A percentile compares a stretch with the other conserved stretches of the same genome.
Evolutionary conservation across 345 rosid genomes (phyloP).

Genomic region (Mallotus nudiflorus): DNA sequence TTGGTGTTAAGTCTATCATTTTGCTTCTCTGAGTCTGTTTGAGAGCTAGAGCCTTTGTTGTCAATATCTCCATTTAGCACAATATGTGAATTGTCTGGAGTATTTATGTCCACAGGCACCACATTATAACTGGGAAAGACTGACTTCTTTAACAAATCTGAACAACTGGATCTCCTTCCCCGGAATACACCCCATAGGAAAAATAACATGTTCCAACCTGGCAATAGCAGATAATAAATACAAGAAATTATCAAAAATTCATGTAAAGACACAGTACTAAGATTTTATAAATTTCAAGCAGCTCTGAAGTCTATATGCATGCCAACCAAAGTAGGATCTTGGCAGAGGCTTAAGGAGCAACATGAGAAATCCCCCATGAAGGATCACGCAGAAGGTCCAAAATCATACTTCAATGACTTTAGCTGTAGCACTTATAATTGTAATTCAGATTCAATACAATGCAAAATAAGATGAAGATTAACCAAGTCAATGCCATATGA

Average conservation of each 20-base stretch:
- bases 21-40: slow-evolving; percentile 24
- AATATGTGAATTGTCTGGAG: slow-evolving; percentile 25
- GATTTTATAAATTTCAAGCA: not conserved
- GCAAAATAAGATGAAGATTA: not conserved
- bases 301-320: not conserved
- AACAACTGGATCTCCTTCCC: slow-evolving; percentile 48
- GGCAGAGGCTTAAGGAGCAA: not conserved
- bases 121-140: slow-evolving; percentile 29
- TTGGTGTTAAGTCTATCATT: slow-evolving; percentile 28
- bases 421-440: not conserved
- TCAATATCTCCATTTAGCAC: slow-evolving; percentile 28
- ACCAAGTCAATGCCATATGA: not conserved
- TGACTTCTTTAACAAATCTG: slow-evolving; percentile 39
- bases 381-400: not conserved
- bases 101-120: slow-evolving; percentile 29
- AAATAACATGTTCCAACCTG: slow-evolving; percentile 76
- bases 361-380: not conserved
- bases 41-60: slow-evolving; percentile 33
- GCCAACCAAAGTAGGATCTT: not conserved
- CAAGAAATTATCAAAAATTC: not conserved
- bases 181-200: slow-evolving; percentile 96
- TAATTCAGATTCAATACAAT: not conserved
- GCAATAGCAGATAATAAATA: slow-evolving; percentile 4
- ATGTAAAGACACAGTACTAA: not conserved
- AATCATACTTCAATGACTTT: not conserved